Evolutionary conservation across 2,329 filamentous ascomycete species (phyloP), one percentile per base, ranked within the genome.

Genomic region (Chrysosphaeria jannelii): DNA sequence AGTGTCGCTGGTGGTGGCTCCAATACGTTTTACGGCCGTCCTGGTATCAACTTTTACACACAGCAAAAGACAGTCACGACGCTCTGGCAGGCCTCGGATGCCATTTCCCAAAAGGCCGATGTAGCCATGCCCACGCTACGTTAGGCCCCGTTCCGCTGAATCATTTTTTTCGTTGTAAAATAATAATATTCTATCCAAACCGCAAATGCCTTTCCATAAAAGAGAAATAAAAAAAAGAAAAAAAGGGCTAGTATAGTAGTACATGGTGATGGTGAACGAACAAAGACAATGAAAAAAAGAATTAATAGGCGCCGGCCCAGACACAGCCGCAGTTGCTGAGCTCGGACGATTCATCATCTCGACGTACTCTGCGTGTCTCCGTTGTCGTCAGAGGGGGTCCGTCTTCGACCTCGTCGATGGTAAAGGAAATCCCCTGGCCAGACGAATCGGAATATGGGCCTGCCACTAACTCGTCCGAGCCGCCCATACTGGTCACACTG

Each of bases 11-110:
- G 81, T 25, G 79, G 79, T 24, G 81, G 85, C 29, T 71, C 74
- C 18, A 89, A 62, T 48, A 89, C 78, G 10, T 93, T 97, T 43
- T 97, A 97, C 47, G 85, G 85, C 33, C 71, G 74, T 46, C 75
- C 78, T 1, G 85, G 81, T 13, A 47, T 97, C 41, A 67, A 72
- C 40, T 97, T 97, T 42, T 93, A 89, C 47, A 97, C 85, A 3
- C 85, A 93, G 50, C 60, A 72, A 40, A 93, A 97, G 71, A 97
- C 85, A 3, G 85, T 97, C 23, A 97, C 85, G 25, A 69, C 75
- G 33, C 48, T 88, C 41, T 97, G 85, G 85, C 63, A 64, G 38
- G 64, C 59, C 29, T 65, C 79, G 38, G 79, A 91, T 48, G 79
- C 76, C 1, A 58, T 85, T 23, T 67, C 64, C 26, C 71, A 66